These are phyloP conservation scores for Drosera capensis DNA, from an alignment of 148 eudicot genomes.

Conservation along the genomic window DNA sequence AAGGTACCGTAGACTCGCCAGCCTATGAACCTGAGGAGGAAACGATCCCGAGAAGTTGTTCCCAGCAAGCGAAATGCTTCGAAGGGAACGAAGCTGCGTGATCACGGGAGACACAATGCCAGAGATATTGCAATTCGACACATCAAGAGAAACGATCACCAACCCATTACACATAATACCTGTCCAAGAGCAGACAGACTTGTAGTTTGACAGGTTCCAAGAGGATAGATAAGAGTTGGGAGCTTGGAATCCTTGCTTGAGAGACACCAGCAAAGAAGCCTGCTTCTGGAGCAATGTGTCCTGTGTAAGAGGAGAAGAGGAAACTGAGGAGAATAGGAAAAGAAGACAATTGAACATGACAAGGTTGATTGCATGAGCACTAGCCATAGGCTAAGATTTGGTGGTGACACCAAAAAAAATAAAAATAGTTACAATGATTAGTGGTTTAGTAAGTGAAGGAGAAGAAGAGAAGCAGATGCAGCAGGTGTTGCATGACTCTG, in stretches of 20 bases:
- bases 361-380: not conserved
- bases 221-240: conserved; percentile 6
- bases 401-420: too few relatives aligned
- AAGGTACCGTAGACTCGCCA: conserved; percentile 28
- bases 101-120: conserved; percentile 27
- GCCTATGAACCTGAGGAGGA: conserved; percentile 18
- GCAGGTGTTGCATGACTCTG: too few relatives aligned
- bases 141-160: conserved; percentile 21
- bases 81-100: conserved; percentile 21
- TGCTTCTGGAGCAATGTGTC: conserved; percentile 15
- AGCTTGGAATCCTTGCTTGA: conserved; percentile 22
- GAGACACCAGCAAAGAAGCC: conserved; percentile 27
- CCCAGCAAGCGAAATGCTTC: conserved; percentile 18
- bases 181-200: conserved; percentile 26
- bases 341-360: conserved; percentile 13
- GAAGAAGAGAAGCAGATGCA: too few relatives aligned
- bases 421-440: too few relatives aligned
- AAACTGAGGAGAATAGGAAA: conserved; percentile 6
- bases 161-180: conserved; percentile 18
- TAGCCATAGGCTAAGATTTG: too few relatives aligned
- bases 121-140: conserved; percentile 33
- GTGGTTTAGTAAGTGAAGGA: too few relatives aligned
- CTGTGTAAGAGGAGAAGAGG: conserved; percentile 5
- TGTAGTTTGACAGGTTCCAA: conserved; percentile 16
- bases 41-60: conserved; percentile 22